Percentiles rank a stretch among this genome's conserved stretches.
Evolutionary conservation across 2,329 filamentous ascomycete genomes (phyloP).

Genomic region (Trichophyton mentagrophytes): DNA sequence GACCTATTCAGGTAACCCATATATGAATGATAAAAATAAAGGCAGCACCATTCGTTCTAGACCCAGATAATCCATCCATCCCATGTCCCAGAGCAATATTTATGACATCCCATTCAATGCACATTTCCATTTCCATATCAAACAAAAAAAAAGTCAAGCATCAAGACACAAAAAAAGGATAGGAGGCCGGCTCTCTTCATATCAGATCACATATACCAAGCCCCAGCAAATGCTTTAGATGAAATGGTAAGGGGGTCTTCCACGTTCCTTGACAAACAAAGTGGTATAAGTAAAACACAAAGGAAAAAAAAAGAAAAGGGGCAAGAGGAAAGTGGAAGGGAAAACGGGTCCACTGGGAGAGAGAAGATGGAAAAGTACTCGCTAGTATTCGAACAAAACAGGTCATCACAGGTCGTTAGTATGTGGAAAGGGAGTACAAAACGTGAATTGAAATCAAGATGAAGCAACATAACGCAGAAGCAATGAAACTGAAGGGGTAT

Average conservation of each 20-base stretch:
- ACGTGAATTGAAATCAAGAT: background rate
- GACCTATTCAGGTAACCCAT: background rate
- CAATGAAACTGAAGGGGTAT: background rate
- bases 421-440: background rate
- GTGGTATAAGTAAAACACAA: background rate
- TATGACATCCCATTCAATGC: background rate
- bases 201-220: background rate
- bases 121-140: background rate
- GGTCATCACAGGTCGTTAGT: constrained; percentile 2
- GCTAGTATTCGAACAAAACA: constrained; percentile 2
- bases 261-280: background rate
- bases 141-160: background rate
- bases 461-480: no score
- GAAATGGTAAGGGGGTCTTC: background rate
- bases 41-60: background rate
- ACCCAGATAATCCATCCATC: background rate
- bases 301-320: background rate
- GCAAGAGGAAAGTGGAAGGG: background rate
- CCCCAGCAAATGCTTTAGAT: background rate
- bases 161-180: background rate
- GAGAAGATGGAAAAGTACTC: background rate
- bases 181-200: background rate
- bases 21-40: background rate
- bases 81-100: background rate
- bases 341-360: background rate